A percentile compares a stretch with the other conserved stretches of the same genome.
These are phyloP conservation scores for Coemansia sp. DNA, from an alignment of 371 early-diverging fungal genomes.

Conservation along the genomic window DNA sequence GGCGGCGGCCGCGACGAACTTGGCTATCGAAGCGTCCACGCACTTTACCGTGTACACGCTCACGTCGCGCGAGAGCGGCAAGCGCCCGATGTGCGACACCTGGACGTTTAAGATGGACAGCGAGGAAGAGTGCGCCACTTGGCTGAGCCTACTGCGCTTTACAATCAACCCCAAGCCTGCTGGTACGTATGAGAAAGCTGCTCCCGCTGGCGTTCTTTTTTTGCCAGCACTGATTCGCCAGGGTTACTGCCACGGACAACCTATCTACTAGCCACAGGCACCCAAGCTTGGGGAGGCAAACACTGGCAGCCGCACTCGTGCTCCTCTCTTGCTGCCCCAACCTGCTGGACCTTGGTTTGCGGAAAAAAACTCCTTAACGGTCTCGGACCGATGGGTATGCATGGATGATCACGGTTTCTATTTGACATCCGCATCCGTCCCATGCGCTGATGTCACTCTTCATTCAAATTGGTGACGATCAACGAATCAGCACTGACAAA, in stretches of 20 bases:
- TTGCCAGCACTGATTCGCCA: not conserved
- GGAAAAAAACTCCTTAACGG: too few relatives aligned
- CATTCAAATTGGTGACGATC: too few relatives aligned
- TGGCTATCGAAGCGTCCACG: conserved; percentile 32
- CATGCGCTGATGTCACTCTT: not conserved
- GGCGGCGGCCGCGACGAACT: conserved; percentile 32
- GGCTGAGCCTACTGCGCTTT: conserved; percentile 34
- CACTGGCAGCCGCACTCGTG: too few relatives aligned
- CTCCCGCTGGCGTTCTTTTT: not conserved
- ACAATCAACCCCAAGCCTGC: conserved; percentile 40
- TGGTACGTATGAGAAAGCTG: conserved; percentile 24
- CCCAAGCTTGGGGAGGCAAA: too few relatives aligned
- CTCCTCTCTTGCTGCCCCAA: too few relatives aligned
- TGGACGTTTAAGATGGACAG: conserved; percentile 49
- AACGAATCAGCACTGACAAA: too few relatives aligned
- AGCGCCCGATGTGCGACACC: conserved; percentile 50
- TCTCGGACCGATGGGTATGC: too few relatives aligned
- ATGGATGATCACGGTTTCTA: too few relatives aligned
- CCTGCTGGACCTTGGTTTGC: too few relatives aligned
- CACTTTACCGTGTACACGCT: conserved; percentile 52
- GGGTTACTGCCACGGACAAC: not conserved
- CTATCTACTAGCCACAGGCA: not conserved
- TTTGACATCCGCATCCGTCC: too few relatives aligned
- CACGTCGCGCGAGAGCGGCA: conserved; percentile 33
- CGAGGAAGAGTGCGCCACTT: conserved; percentile 45